These are phyloP conservation scores for Nemania sp. DNA, from an alignment of 2,329 filamentous ascomycete species.

Conservation along the genomic window DNA sequence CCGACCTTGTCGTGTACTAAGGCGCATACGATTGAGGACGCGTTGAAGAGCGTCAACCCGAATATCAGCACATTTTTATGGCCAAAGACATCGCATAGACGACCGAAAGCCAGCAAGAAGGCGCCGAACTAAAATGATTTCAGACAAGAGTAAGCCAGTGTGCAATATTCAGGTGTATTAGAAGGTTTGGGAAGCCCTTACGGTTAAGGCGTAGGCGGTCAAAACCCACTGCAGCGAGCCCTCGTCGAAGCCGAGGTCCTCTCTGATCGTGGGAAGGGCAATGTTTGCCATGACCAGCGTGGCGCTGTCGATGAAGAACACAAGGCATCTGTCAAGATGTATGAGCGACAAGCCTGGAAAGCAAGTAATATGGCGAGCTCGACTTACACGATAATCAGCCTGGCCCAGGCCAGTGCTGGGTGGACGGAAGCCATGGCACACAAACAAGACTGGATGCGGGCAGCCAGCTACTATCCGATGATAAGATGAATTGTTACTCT, in stretches of 20 bases:
- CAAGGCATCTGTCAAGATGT: slow-evolving; percentile 2
- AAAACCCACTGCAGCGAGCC: slow-evolving; percentile 11
- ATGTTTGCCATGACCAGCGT: slow-evolving; percentile 15
- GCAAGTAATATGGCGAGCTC: background rate
- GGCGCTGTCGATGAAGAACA: slow-evolving; percentile 11
- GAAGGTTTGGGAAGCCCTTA: background rate
- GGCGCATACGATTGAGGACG: background rate
- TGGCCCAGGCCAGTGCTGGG: too few relatives aligned
- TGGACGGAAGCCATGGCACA: too few relatives aligned
- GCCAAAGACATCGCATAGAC: slow-evolving; percentile 6
- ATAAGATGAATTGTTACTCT: too few relatives aligned
- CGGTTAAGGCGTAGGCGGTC: slow-evolving; percentile 3
- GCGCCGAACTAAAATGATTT: slow-evolving; percentile 1
- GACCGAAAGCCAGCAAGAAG: slow-evolving; percentile 1
- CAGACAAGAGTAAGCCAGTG: background rate
- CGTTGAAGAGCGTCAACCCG: slow-evolving; percentile 8
- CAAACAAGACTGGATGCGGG: too few relatives aligned
- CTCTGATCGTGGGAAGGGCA: slow-evolving; percentile 9
- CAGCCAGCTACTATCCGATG: too few relatives aligned
- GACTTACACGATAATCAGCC: background rate
- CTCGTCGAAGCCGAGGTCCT: background rate
- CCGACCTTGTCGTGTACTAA: background rate
- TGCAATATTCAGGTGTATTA: too few relatives aligned
- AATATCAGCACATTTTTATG: slow-evolving; percentile 3
- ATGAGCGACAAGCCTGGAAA: background rate